Percentiles rank a stretch among this genome's conserved stretches.
Evolutionary conservation across 225 moss, liverwort and hornwort genomes (phyloP).

Genomic region (Polytrichum formosum): DNA sequence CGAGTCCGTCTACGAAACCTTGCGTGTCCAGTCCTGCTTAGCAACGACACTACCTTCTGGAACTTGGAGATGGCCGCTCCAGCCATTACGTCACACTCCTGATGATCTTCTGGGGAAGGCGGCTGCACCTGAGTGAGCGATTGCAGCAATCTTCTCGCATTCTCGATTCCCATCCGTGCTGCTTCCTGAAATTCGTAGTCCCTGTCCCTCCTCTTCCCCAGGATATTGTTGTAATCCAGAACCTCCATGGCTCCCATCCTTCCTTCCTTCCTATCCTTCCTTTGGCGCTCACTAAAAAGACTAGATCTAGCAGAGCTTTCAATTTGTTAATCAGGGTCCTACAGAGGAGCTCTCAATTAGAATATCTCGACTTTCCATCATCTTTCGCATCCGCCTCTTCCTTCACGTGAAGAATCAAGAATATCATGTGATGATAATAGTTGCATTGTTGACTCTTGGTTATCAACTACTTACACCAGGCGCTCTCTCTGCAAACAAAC

Average conservation of each 20-base stretch:
- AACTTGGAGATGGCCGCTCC: constrained; percentile 66
- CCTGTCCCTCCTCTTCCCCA: constrained; percentile 56
- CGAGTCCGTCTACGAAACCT: constrained; percentile 46
- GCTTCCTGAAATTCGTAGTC: constrained; percentile 71
- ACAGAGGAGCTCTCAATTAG: too few species aligned
- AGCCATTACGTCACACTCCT: constrained; percentile 47
- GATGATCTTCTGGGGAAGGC: constrained; percentile 29
- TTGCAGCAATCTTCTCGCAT: constrained; percentile 69
- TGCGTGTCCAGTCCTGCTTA: constrained; percentile 58
- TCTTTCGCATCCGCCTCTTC: too few species aligned
- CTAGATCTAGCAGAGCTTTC: too few species aligned
- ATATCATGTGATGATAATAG: not conserved
- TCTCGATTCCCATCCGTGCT: constrained; percentile 76
- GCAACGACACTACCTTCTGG: constrained; percentile 61
- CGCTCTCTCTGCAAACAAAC: too few species aligned
- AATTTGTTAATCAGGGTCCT: too few species aligned
- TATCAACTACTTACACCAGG: too few species aligned
- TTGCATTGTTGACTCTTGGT: not conserved
- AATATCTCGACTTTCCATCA: too few species aligned
- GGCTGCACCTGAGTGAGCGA: constrained; percentile 59
- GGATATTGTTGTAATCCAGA: constrained; percentile 52
- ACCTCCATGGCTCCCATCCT: constrained; percentile 66
- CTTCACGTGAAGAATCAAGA: not conserved
- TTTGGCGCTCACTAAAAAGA: too few species aligned
- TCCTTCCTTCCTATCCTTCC: not conserved